Percentiles rank a stretch among this genome's conserved stretches.
phyloP scores from a whole-genome alignment of 257 asterid species.

The Ajuga chamaepitys region DNA sequence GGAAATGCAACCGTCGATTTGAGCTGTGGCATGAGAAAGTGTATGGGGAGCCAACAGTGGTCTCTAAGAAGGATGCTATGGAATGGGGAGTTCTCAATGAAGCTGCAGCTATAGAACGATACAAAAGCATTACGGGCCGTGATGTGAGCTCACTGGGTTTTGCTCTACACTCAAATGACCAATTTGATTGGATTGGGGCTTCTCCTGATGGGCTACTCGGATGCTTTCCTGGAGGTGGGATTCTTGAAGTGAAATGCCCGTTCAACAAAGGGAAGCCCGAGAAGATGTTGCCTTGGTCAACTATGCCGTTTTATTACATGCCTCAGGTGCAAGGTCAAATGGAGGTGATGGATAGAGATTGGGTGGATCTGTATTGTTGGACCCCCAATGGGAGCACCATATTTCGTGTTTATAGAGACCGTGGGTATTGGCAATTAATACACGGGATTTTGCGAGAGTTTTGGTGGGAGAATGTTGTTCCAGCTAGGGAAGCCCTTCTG shows the following conservation, averaged over 20 bases:
- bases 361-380: constrained; percentile 97
- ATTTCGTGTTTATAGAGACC: constrained; percentile 70
- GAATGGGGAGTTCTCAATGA: constrained; percentile 92
- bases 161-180: constrained; percentile 65
- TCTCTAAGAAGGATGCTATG: constrained; percentile 55
- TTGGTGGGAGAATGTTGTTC: constrained; percentile 95
- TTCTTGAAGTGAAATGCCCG: constrained; percentile 95
- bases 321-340: constrained; percentile 98
- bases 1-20: constrained; percentile 83
- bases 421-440: constrained; percentile 64
- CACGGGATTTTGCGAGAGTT: constrained; percentile 66
- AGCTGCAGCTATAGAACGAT: constrained; percentile 69
- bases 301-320: constrained; percentile 86
- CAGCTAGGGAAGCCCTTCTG: constrained; percentile 68
- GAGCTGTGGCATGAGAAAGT: constrained; percentile 93
- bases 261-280: constrained; percentile 89
- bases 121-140: constrained; percentile 79
- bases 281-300: constrained; percentile 68
- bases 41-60: constrained; percentile 28
- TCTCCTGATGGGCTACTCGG: constrained; percentile 91
- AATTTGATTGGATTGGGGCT: constrained; percentile 78
- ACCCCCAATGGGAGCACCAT: constrained; percentile 84
- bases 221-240: constrained; percentile 59
- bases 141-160: constrained; percentile 74
- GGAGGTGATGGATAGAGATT: constrained; percentile 89